These are phyloP conservation scores for Friedmanniomyces endolithicus DNA, from an alignment of 495 filamentous ascomycete genomes.

Conservation along the genomic window DNA sequence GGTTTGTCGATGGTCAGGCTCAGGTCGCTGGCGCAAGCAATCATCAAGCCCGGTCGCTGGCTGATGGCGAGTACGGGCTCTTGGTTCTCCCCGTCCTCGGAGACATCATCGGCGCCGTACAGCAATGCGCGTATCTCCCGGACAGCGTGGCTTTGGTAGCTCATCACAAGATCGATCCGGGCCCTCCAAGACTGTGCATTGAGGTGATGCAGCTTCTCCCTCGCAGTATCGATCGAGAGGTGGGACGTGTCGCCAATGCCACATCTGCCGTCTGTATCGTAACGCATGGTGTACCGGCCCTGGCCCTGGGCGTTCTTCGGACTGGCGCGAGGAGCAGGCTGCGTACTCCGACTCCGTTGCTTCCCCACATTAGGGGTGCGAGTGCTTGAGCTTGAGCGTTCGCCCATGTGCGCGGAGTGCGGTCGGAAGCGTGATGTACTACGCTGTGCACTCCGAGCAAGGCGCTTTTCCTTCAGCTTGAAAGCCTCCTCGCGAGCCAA, in stretches of 20 bases:
- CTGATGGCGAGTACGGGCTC: slow-evolving; percentile 82
- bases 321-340: slow-evolving; percentile 20
- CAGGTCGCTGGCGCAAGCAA: slow-evolving; percentile 68
- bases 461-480: slow-evolving; percentile 68
- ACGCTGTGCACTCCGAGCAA: slow-evolving; percentile 47
- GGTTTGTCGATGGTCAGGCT: slow-evolving; percentile 84
- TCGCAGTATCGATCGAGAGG: slow-evolving; percentile 60
- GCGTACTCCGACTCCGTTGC: slow-evolving; percentile 28
- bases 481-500: slow-evolving; percentile 85
- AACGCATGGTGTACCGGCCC: slow-evolving; percentile 47
- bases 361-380: not conserved
- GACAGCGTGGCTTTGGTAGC: slow-evolving; percentile 57
- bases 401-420: slow-evolving; percentile 34
- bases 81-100: slow-evolving; percentile 64
- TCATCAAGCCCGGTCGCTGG: slow-evolving; percentile 74
- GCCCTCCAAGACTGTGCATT: slow-evolving; percentile 89
- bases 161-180: slow-evolving; percentile 66
- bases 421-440: slow-evolving; percentile 42
- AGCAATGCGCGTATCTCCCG: slow-evolving; percentile 69
- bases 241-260: slow-evolving; percentile 56
- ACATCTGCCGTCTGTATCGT: slow-evolving; percentile 64
- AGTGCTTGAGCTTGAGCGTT: slow-evolving; percentile 22
- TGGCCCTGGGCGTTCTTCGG: slow-evolving; percentile 34
- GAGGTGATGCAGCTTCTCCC: slow-evolving; percentile 58
- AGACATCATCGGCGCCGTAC: slow-evolving; percentile 70